Evolutionary conservation across 768 basidiomycete species (phyloP), one percentile per base, ranked within the genome.

Genomic region (Nidularia pulvinata): DNA sequence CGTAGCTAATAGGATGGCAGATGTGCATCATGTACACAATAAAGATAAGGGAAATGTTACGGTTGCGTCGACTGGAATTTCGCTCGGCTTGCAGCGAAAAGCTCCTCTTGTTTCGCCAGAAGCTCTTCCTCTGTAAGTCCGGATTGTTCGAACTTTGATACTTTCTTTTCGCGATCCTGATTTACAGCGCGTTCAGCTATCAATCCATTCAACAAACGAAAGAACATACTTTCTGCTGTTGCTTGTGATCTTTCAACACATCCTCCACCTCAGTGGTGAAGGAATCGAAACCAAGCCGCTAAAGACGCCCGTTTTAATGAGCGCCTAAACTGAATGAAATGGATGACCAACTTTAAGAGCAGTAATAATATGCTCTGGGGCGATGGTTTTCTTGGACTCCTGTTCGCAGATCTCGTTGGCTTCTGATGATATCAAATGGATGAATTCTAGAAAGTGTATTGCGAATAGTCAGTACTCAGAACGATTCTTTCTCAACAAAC

Each of bases 361-460:
- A 22, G 81, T 76, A 33, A 98, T 89, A 44, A 98, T 95, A 65
- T 99, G 97, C 62, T 99, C 97, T 1, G 97, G 97, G 4, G 94
- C 91, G 61, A 99, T 98, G 1, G 97, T 99, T 77, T 99, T 99
- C 78, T 97, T 98, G 25, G 93, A 93, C 65, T 96, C 95, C 67
- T 93, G 89, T 66, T 98, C 97, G 65, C 97, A 99, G 56, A 98
- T 93, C 59, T 98, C 93, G 68, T 98, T 98, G 50, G 97, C 93
- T 67, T 98, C 94, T 7, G 95, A 93, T 14, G 97, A 96, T 67
- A 99, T 89, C 70, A 98, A 74, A 68, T 98, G 93, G 57, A 99
- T 95, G 69, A 98, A 99, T 78, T 99, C 97, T 99, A 37, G n/a
- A 53, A 37, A 52, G 10, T 6, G 49, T 6, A 51, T 19, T 19